phyloP scores from a whole-genome alignment of 2,329 filamentous ascomycete genomes.

The Talaromyces sp. region DNA sequence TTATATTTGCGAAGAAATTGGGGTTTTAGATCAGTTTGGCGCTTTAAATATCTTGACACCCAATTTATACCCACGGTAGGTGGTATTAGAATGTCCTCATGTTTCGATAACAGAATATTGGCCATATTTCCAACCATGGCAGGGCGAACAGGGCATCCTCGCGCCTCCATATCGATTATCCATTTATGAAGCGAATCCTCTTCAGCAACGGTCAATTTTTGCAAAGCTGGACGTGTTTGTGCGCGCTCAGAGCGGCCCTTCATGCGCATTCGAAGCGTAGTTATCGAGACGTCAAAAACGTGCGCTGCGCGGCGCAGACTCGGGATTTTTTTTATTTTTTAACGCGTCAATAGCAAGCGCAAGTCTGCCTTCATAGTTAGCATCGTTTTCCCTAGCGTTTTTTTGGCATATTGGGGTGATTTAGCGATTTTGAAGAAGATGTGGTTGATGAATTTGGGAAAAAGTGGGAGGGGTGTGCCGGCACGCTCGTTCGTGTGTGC shows the following conservation, averaged over 20 bases:
- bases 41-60: slow-evolving; percentile 6
- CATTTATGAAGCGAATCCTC: background rate
- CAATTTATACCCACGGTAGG: slow-evolving; percentile 6
- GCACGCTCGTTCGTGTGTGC: no score
- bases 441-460: background rate
- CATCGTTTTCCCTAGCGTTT: background rate
- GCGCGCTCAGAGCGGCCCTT: background rate
- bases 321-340: background rate
- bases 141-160: background rate
- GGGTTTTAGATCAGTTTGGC: slow-evolving; percentile 2
- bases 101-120: slow-evolving; percentile 8
- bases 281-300: background rate
- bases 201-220: no score
- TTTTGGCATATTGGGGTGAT: background rate
- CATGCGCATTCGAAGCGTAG: background rate
- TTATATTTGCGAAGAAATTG: slow-evolving; percentile 5
- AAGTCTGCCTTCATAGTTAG: background rate
- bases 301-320: background rate
- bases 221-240: background rate
- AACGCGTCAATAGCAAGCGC: background rate
- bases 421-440: background rate
- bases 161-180: background rate
- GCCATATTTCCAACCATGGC: slow-evolving; percentile 1
- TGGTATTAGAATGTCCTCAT: background rate
- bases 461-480: background rate